Conservation (phyloP, 2,329 filamentous ascomycete species). For the Aureobasidium sp. region DNA sequence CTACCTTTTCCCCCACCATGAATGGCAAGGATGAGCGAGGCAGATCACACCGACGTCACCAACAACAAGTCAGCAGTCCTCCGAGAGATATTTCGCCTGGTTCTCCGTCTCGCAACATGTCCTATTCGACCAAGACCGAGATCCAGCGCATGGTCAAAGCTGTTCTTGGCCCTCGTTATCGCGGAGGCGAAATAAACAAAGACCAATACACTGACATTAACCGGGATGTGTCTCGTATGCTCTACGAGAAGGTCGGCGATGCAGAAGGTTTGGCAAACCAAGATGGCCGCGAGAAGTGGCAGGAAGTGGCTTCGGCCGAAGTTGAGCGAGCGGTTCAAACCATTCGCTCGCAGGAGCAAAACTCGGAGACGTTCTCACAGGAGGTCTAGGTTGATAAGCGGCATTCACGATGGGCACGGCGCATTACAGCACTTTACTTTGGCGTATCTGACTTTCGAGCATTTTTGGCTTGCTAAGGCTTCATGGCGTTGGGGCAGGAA, state of each 20-base stretch:
- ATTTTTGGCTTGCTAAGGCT: not conserved
- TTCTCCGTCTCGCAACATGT: conserved; percentile 45
- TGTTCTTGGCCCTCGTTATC: conserved; percentile 76
- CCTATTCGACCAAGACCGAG: conserved; percentile 77
- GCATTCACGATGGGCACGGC: not conserved
- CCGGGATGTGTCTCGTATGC: conserved; percentile 74
- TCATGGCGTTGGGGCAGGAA: conserved; percentile 4
- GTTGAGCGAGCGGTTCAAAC: conserved; percentile 63
- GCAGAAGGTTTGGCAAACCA: conserved; percentile 52
- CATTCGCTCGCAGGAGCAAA: not conserved
- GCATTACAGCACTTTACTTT: not conserved
- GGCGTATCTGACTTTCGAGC: not conserved
- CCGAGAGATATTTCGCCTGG: conserved; percentile 41
- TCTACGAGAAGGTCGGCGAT: conserved; percentile 64
- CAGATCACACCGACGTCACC: conserved; percentile 31
- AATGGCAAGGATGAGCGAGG: conserved; percentile 32
- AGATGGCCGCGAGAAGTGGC: conserved; percentile 61
- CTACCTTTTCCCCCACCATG: conserved; percentile 16
- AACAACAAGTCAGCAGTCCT: conserved; percentile 56
- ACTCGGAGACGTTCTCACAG: not conserved
- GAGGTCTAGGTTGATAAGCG: not conserved
- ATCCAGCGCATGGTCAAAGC: conserved; percentile 82
- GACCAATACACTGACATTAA: conserved; percentile 93
- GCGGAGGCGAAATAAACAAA: conserved; percentile 69
- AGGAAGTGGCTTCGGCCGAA: conserved; percentile 69